phyloP scores from a whole-genome alignment of 2,329 filamentous ascomycete genomes.

The Zasmidium angulare region DNA sequence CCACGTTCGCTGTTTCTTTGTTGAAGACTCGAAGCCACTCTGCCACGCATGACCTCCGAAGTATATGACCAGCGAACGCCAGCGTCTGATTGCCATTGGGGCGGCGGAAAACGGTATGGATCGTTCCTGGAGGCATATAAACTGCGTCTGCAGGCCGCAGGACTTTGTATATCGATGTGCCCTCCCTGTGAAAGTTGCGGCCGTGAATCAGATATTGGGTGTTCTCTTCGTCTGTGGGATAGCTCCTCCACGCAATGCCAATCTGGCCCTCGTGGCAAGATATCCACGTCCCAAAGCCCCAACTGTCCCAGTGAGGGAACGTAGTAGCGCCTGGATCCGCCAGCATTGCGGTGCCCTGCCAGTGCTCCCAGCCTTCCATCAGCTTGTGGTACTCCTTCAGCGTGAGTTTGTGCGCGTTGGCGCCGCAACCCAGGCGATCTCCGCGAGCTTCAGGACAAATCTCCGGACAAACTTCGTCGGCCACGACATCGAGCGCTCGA shows the following conservation, averaged over 20 bases:
- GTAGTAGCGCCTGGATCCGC: slow-evolving; percentile 21
- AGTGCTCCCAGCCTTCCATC: slow-evolving; percentile 1
- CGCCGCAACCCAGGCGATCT: neutral
- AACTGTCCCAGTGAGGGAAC: slow-evolving; percentile 11
- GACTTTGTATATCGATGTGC: slow-evolving; percentile 12
- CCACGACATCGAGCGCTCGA: neutral
- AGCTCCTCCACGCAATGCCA: slow-evolving; percentile 16
- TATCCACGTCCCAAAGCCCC: slow-evolving; percentile 17
- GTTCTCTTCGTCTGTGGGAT: slow-evolving; percentile 1
- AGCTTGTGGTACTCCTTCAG: slow-evolving; percentile 3
- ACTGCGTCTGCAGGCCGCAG: slow-evolving; percentile 16
- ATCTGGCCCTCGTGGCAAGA: slow-evolving; percentile 22
- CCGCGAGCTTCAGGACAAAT: neutral
- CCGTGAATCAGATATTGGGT: neutral
- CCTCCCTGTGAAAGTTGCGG: neutral
- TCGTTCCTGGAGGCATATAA: slow-evolving; percentile 17
- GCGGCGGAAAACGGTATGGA: slow-evolving; percentile 16
- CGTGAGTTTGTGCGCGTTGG: slow-evolving; percentile 3
- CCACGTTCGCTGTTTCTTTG: neutral
- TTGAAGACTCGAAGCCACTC: slow-evolving; percentile 8
- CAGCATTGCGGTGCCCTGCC: slow-evolving; percentile 15
- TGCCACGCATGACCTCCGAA: slow-evolving; percentile 6
- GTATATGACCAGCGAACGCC: slow-evolving; percentile 13
- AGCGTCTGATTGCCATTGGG: slow-evolving; percentile 15
- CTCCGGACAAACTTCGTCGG: slow-evolving; percentile 5